Percentiles rank a stretch among this genome's conserved stretches.
Evolutionary conservation across 1,284 basidiomycete species (phyloP).

Genomic region (Boletus subluridellus): DNA sequence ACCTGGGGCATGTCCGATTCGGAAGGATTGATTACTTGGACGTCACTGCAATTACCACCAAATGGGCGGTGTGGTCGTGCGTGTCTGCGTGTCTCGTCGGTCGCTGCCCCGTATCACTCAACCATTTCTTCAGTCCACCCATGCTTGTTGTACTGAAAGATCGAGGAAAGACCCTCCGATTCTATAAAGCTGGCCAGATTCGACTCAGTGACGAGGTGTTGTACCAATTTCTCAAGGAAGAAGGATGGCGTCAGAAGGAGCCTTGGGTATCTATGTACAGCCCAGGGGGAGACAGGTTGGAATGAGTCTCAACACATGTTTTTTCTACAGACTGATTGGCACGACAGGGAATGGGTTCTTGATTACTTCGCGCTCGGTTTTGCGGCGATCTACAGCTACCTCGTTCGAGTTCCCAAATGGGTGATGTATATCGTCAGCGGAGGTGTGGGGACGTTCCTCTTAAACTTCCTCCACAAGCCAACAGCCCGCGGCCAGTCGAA

Average conservation of each 20-base stretch:
- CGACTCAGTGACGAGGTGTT: conserved; percentile 55
- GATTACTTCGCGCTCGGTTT: conserved; percentile 54
- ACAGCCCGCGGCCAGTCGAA: not conserved
- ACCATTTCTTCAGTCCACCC: conserved; percentile 52
- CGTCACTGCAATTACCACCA: conserved; percentile 74
- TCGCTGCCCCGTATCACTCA: conserved; percentile 5
- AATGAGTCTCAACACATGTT: conserved; percentile 1
- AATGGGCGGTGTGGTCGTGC: conserved; percentile 77
- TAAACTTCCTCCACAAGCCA: conserved; percentile 45
- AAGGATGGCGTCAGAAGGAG: conserved; percentile 54
- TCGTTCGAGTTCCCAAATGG: conserved; percentile 49
- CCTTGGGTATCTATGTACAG: conserved; percentile 63
- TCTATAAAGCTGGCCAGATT: conserved; percentile 63
- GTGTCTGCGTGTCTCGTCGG: conserved; percentile 27
- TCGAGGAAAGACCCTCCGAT: conserved; percentile 68
- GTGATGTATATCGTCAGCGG: conserved; percentile 49
- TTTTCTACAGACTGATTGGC: not conserved
- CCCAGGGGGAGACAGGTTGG: conserved; percentile 71
- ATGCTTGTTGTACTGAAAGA: conserved; percentile 62
- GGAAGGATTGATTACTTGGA: conserved; percentile 78
- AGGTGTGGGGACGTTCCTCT: conserved; percentile 44
- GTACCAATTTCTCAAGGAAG: conserved; percentile 58
- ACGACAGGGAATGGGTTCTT: conserved; percentile 61
- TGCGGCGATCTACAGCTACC: conserved; percentile 49
- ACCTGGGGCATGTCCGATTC: conserved; percentile 68